A percentile compares a stretch with the other conserved stretches of the same genome.
Evolutionary conservation across 768 basidiomycete species (phyloP).

Genomic region (Xerocomellus dryophilus): DNA sequence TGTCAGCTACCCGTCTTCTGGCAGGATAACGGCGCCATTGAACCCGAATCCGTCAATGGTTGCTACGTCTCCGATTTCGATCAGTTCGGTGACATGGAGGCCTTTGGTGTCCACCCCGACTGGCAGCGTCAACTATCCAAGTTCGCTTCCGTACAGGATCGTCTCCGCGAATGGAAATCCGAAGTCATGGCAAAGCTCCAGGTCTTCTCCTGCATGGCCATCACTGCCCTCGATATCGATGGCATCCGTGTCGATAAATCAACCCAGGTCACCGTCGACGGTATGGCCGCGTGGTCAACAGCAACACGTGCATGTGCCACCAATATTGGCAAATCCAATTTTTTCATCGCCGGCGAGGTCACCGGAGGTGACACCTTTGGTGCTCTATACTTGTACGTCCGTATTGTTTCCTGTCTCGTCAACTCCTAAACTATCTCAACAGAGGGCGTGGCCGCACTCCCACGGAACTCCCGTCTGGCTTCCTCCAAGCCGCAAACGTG

Average conservation of each 20-base stretch:
- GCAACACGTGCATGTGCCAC: slow-evolving; percentile 73
- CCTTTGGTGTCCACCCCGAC: slow-evolving; percentile 93
- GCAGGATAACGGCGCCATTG: slow-evolving; percentile 65
- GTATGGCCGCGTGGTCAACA: slow-evolving; percentile 72
- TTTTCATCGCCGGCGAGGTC: slow-evolving; percentile 90
- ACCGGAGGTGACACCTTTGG: slow-evolving; percentile 93
- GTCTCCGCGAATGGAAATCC: slow-evolving; percentile 89
- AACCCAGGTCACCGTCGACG: slow-evolving; percentile 85
- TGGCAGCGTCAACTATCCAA: slow-evolving; percentile 94
- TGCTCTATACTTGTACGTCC: slow-evolving; percentile 72
- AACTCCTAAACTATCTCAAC: background rate
- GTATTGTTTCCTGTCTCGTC: background rate
- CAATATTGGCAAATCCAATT: slow-evolving; percentile 74
- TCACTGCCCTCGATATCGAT: slow-evolving; percentile 86
- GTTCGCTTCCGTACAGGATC: slow-evolving; percentile 94
- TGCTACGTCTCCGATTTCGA: slow-evolving; percentile 87
- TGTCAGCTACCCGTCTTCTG: slow-evolving; percentile 80
- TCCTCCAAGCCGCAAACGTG: slow-evolving; percentile 64
- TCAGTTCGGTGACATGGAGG: slow-evolving; percentile 96
- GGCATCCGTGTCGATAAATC: slow-evolving; percentile 96
- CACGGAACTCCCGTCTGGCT: slow-evolving; percentile 62
- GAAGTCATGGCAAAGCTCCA: slow-evolving; percentile 74
- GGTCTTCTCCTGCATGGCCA: slow-evolving; percentile 79
- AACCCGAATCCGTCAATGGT: slow-evolving; percentile 53
- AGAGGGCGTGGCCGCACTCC: slow-evolving; percentile 90